A percentile compares a stretch with the other conserved stretches of the same genome.
Evolutionary conservation across 148 eudicot genomes (phyloP).

Genomic region (Silene latifolia): DNA sequence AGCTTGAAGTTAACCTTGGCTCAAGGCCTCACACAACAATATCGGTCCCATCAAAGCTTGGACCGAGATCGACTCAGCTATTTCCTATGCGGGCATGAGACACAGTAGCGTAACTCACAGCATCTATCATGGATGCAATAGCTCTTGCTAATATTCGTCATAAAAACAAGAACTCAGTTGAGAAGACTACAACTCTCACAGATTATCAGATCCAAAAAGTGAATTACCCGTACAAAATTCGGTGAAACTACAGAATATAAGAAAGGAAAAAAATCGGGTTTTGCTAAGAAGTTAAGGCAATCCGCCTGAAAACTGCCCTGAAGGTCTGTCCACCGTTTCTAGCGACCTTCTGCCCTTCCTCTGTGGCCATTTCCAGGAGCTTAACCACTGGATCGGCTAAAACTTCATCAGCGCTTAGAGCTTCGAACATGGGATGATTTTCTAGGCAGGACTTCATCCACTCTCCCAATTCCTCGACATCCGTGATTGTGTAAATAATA

Average conservation of each 20-base stretch:
- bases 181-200: neutral
- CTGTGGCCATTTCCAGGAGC: constrained; percentile 67
- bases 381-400: constrained; percentile 75
- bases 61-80: no score
- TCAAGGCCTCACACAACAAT: no score
- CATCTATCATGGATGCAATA: neutral
- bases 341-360: constrained; percentile 91
- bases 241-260: neutral
- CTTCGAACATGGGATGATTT: constrained; percentile 77
- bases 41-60: no score
- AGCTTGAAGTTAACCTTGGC: no score
- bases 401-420: constrained; percentile 52
- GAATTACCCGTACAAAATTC: neutral
- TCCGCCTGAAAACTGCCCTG: constrained; percentile 67
- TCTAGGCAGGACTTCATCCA: constrained; percentile 91
- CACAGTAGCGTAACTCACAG: no score
- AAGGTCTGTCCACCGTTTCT: constrained; percentile 82
- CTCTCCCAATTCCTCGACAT: constrained; percentile 89
- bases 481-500: constrained; percentile 81
- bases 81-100: no score
- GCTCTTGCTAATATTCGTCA: neutral
- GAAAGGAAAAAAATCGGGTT: neutral
- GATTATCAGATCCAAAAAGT: neutral
- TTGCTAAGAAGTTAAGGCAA: constrained; percentile 22
- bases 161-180: neutral